phyloP scores from a whole-genome alignment of 192 early-diverging fungal species.

The Powellomyces hirtus region DNA sequence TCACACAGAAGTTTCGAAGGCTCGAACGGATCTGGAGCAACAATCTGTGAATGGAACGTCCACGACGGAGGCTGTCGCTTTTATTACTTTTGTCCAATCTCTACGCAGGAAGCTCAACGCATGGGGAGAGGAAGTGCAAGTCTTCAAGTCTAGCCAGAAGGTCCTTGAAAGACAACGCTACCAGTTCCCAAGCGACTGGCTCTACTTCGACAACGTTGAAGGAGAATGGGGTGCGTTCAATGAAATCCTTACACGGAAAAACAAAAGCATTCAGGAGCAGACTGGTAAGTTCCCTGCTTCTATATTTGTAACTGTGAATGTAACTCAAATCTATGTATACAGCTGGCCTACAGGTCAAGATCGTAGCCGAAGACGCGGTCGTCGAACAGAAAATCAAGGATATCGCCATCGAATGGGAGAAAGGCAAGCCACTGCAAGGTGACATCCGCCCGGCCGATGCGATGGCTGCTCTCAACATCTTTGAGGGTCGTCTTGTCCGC shows the following conservation, averaged over 20 bases:
- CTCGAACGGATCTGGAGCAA: conserved; percentile 83
- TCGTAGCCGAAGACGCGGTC: conserved; percentile 86
- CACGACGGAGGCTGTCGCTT: conserved; percentile 87
- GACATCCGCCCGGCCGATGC: conserved; percentile 86
- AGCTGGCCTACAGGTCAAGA: conserved; percentile 90
- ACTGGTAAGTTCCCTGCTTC: conserved; percentile 57
- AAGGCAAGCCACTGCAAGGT: conserved; percentile 91
- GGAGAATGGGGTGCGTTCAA: conserved; percentile 98
- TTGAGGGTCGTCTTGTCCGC: conserved; percentile 77
- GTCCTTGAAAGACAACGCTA: conserved; percentile 90
- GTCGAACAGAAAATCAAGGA: conserved; percentile 82
- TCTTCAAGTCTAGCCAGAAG: conserved; percentile 89
- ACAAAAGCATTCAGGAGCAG: conserved; percentile 90
- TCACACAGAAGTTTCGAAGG: conserved; percentile 68
- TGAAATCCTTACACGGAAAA: conserved; percentile 89
- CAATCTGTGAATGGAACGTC: conserved; percentile 78
- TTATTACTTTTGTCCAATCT: conserved; percentile 95
- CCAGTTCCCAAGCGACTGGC: conserved; percentile 93
- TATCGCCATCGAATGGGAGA: conserved; percentile 88
- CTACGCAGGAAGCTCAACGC: conserved; percentile 76
- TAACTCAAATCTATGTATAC: conserved; percentile 5
- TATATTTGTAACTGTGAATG: not conserved
- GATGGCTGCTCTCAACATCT: conserved; percentile 74
- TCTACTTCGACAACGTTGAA: conserved; percentile 91
- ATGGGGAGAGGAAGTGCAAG: conserved; percentile 81